These are phyloP conservation scores for Thermoascus crustaceus DNA, from an alignment of 2,329 filamentous ascomycete species.

Conservation along the genomic window DNA sequence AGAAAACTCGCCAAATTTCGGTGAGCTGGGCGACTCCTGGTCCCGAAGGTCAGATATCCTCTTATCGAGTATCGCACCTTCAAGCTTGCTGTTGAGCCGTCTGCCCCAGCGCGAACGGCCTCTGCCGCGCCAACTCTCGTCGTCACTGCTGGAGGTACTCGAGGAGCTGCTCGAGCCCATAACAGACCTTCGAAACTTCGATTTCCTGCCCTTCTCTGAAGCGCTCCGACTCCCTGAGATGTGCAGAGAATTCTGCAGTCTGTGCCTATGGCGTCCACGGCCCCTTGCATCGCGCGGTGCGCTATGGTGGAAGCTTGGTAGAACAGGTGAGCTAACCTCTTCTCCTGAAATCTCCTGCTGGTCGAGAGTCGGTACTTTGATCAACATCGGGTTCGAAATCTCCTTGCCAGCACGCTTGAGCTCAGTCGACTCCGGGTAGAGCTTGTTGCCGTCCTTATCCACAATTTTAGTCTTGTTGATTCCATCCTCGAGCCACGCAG, in stretches of 20 bases:
- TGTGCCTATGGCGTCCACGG: slow-evolving; percentile 53
- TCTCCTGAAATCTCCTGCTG: slow-evolving; percentile 11
- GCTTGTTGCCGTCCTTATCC: slow-evolving; percentile 64
- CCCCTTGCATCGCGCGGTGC: slow-evolving; percentile 32
- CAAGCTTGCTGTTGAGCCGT: slow-evolving; percentile 5
- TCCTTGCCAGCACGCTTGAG: slow-evolving; percentile 20
- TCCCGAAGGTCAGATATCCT: no score
- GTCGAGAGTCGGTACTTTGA: not conserved
- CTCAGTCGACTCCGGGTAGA: slow-evolving; percentile 43
- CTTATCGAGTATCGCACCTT: slow-evolving; percentile 6
- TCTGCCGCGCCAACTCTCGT: slow-evolving; percentile 10
- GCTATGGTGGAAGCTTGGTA: slow-evolving; percentile 34
- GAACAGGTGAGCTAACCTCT: slow-evolving; percentile 16
- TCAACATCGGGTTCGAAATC: not conserved
- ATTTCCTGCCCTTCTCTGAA: slow-evolving; percentile 42
- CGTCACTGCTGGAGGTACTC: slow-evolving; percentile 47
- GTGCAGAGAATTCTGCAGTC: slow-evolving; percentile 50
- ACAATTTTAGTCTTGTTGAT: slow-evolving; percentile 75
- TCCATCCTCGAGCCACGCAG: slow-evolving; percentile 79
- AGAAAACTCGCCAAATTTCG: no score
- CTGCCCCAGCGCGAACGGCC: slow-evolving; percentile 7
- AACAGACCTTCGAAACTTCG: slow-evolving; percentile 47
- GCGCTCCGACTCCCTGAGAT: slow-evolving; percentile 47
- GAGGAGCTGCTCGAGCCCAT: slow-evolving; percentile 47
- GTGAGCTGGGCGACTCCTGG: no score